Evolutionary conservation across 179 eudicot genomes (phyloP), one percentile per base, ranked within the genome.

Genomic region (Beta lomatogona): DNA sequence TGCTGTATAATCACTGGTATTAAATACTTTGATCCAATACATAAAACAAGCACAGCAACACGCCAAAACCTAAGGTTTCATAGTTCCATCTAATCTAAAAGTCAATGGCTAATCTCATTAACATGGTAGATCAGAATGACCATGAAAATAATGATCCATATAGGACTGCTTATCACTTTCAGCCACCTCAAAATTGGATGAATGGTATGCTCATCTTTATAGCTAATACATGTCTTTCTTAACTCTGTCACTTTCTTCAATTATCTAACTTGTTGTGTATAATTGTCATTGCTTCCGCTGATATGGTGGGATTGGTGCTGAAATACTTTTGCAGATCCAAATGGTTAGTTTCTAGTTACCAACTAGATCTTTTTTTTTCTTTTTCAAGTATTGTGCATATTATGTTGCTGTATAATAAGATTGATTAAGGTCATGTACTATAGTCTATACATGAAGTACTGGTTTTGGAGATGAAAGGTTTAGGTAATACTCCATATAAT

Each of bases 111-210:
- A 36, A 36, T 36, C 41, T 36, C 41, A 36, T 36, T 61, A 64
- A 18, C 58, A 48, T 57, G 31, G 6, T 65, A 41, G 57, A 21
- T 75, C 8, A 67, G 25, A 7, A 21, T 25, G 15, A 77, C 22
- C 66, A 22, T 58, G 65, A 79, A 36, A 36, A 36, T 36, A 36
- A 36, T 18, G 86, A 81, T 73, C 87, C 87, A 52, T 84, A 80
- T 44, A 80, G 86, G 77, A 86, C 88, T 15, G 86, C 82, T 19
- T 89, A 36, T 73, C 91, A 89, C 80, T 89, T 89, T 77, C 91
- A 89, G 25, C 91, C 91, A 15, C 78, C 83, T 45, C 68, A 73
- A 14, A 77, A 89, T 46, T 89, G 90, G 91, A 87, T 89, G 85
- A 89, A 89, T 73, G 91, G 90, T 87, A 86, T 52, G 61, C 52